Evolutionary conservation across 352 stramenopile genomes (phyloP).

Genomic region (Pythium scleroteichum): DNA sequence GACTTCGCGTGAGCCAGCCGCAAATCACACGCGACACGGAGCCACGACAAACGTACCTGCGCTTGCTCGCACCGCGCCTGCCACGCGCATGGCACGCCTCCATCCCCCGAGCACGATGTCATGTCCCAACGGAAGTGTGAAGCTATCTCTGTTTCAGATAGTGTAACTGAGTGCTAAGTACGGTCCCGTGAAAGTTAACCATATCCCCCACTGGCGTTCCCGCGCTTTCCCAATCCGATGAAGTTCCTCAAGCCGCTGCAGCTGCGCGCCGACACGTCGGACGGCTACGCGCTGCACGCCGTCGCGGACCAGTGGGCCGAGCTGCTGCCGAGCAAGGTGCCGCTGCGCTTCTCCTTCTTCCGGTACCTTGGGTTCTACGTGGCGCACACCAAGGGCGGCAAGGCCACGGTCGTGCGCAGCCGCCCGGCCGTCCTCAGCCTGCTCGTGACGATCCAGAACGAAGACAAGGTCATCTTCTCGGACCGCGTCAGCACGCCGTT

Average conservation of each 20-base stretch:
- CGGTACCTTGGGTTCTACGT: conserved; percentile 84
- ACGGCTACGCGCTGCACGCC: conserved; percentile 67
- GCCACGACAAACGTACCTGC: conserved; percentile 16
- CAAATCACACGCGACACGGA: not conserved
- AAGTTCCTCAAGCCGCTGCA: conserved; percentile 74
- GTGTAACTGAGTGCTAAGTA: not conserved
- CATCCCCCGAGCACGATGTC: conserved; percentile 2
- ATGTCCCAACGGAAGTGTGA: conserved; percentile 14
- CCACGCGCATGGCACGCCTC: conserved; percentile 26
- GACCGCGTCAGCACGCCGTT: conserved; percentile 57
- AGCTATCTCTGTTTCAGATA: not conserved
- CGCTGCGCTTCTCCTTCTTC: conserved; percentile 77
- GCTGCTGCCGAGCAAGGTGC: conserved; percentile 57
- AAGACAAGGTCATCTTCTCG: conserved; percentile 75
- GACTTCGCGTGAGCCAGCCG: conserved; percentile 10
- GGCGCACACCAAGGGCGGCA: conserved; percentile 55
- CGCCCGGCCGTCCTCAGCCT: conserved; percentile 46
- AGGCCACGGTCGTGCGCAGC: conserved; percentile 60
- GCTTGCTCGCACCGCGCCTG: conserved; percentile 20
- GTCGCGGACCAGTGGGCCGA: conserved; percentile 78
- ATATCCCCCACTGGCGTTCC: conserved; percentile 9
- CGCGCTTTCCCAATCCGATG: conserved; percentile 33
- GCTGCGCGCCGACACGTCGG: conserved; percentile 42
- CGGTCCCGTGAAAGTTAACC: conserved; percentile 14
- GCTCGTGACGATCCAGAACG: conserved; percentile 73